Conservation (phyloP, 2,329 filamentous ascomycete genomes). For the Botrytis tulipae region DNA sequence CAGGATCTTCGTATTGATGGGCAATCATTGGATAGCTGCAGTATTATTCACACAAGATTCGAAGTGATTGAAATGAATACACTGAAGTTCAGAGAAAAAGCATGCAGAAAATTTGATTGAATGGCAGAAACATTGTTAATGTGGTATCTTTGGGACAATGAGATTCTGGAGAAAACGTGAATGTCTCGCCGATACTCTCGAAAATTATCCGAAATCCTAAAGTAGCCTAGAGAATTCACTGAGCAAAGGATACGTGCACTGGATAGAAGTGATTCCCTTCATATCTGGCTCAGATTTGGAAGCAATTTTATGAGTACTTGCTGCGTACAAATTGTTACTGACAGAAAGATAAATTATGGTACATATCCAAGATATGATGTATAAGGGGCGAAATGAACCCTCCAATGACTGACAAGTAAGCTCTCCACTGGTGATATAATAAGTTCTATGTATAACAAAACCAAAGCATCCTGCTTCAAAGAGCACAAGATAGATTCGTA, state of each 20-base stretch:
- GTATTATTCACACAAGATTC: neutral
- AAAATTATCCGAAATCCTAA: neutral
- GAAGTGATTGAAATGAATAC: neutral
- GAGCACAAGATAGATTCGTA: fast-evolving
- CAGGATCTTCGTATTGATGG: neutral
- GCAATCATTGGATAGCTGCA: neutral
- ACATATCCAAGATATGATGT: neutral
- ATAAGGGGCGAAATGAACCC: no score
- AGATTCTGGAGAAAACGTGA: neutral
- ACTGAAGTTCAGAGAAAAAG: neutral
- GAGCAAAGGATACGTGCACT: neutral
- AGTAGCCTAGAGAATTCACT: fast-evolving
- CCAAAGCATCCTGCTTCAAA: neutral
- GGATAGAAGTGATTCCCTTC: neutral
- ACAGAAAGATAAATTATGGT: no score
- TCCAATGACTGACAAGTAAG: no score
- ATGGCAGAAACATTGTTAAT: fast-evolving
- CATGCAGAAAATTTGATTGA: neutral
- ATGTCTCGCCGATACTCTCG: neutral
- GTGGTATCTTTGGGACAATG: neutral
- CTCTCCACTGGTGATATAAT: no score
- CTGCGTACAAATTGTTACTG: neutral
- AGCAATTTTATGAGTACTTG: neutral
- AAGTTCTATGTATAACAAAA: neutral
- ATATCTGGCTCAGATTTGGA: no score